Base-by-base conservation (phyloP, 208 protist species). In the Crithidia mellificae region DNA sequence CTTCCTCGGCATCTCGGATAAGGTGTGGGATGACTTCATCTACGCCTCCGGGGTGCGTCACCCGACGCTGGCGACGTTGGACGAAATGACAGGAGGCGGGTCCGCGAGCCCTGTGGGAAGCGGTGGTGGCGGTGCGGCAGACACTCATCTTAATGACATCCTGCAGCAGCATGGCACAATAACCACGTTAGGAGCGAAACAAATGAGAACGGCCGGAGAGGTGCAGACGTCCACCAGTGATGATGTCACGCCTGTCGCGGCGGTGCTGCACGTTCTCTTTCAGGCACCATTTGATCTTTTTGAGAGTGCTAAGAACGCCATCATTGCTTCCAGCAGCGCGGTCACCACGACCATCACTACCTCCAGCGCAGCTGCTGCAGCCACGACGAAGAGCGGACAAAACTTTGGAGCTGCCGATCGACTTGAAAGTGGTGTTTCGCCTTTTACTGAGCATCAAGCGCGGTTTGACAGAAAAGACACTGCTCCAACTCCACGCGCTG, bases 11-110 rank as follows among this genome's bases (percentile, higher is more conserved):
- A 70, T 78, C 24, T 71, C 67, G 8, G 53, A 53, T 11, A 59
- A 68, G 32, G 46, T 79, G 17, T 72, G 64, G 61, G 59, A 72
- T 43, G 74, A 74, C 25, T 54, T 74, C 36, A 64, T 78, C 20
- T 55, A 68, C 51, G 72, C 63, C 39, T 65, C 65, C n/a, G 59
- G 70, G 8, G 55, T 65, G 19, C 70, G 70, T 1, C 52, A 55
- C 32, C 68, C 32, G 22, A 19, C 56, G n/a, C 1, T 7, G 12
- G 12, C 36, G 12, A 41, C n/a, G n/a, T n/a, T n/a, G n/a, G n/a
- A n/a, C n/a, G n/a, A n/a, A n/a, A n/a, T n/a, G n/a, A n/a, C n/a
- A n/a, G n/a, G n/a, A n/a, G n/a, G n/a, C n/a, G n/a, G n/a, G n/a
- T n/a, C 36, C 12, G 36, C 36, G 6, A 12, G 9, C 36, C 36